A percentile compares a stretch with the other conserved stretches of the same genome.
Evolutionary conservation across 169 alveolate genomes (phyloP).

Genomic region (Theileria sp.): DNA sequence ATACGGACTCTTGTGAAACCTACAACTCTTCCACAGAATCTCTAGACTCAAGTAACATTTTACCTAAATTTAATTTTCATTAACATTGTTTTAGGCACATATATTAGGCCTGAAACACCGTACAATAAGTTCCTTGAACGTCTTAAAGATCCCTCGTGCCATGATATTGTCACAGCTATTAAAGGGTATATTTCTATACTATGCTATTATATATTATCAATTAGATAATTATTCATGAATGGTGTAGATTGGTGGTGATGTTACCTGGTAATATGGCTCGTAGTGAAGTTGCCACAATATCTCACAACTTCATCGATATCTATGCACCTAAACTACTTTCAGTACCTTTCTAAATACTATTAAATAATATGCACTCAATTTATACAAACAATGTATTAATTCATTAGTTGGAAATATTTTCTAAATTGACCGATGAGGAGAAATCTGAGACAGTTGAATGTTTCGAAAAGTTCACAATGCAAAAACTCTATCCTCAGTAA

Average conservation of each 20-base stretch:
- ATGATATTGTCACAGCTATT: constrained; percentile 71
- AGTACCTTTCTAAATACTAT: constrained; percentile 22
- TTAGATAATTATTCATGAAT: constrained; percentile 8
- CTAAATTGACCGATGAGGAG: constrained; percentile 44
- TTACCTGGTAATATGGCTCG: constrained; percentile 65
- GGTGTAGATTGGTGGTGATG: constrained; percentile 32
- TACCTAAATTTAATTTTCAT: not conserved
- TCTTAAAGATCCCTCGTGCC: constrained; percentile 75
- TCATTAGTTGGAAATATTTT: constrained; percentile 25
- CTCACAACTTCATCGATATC: constrained; percentile 64
- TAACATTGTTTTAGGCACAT: not conserved
- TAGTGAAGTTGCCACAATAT: constrained; percentile 66
- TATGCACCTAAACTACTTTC: constrained; percentile 59
- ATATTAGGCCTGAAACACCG: constrained; percentile 63
- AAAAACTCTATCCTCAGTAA: constrained; percentile 57
- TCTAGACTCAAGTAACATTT: not conserved
- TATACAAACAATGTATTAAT: not conserved
- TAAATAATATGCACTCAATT: not conserved
- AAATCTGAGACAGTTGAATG: constrained; percentile 28
- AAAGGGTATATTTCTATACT: constrained; percentile 43
- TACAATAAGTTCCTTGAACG: constrained; percentile 76
- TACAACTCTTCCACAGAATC: not conserved
- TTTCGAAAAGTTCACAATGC: constrained; percentile 65
- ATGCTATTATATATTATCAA: no score
- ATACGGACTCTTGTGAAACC: constrained; percentile 12